Evolutionary conservation across 2,329 filamentous ascomycete species (phyloP).

Genomic region (Hypoxylon sp.): DNA sequence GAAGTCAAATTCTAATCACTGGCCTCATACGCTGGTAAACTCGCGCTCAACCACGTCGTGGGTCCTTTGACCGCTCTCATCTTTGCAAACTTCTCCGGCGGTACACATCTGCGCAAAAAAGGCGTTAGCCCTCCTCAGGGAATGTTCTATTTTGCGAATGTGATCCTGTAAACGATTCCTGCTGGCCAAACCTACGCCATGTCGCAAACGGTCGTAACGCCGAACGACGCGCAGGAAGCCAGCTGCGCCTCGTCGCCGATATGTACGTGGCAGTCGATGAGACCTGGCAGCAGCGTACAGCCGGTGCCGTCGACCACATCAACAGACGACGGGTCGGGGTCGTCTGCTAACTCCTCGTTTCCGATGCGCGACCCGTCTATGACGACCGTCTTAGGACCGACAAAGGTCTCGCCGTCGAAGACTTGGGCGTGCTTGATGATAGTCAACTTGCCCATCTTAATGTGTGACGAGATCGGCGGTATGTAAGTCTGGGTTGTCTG

Average conservation of each 20-base stretch:
- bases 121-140: neutral
- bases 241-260: conserved; percentile 32
- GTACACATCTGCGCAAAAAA: conserved; percentile 12
- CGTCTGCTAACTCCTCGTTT: conserved; percentile 18
- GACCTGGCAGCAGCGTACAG: conserved; percentile 37
- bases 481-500: neutral
- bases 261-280: conserved; percentile 40
- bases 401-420: conserved; percentile 34
- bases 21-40: conserved; percentile 33
- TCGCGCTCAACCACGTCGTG: conserved; percentile 29
- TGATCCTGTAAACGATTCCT: neutral
- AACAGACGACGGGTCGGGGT: conserved; percentile 7
- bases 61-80: conserved; percentile 24
- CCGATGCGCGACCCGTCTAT: conserved; percentile 31
- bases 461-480: neutral
- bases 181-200: conserved; percentile 30
- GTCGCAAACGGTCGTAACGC: conserved; percentile 36
- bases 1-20: conserved; percentile 1
- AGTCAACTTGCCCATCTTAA: conserved; percentile 25
- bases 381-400: conserved; percentile 30
- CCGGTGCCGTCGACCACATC: conserved; percentile 35
- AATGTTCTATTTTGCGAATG: no score
- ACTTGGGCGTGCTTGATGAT: conserved; percentile 36
- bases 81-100: conserved; percentile 18
- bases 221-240: conserved; percentile 27